A percentile compares a stretch with the other conserved stretches of the same genome.
phyloP scores from a whole-genome alignment of 2,329 filamentous ascomycete genomes.

The Penicillium occitanis region DNA sequence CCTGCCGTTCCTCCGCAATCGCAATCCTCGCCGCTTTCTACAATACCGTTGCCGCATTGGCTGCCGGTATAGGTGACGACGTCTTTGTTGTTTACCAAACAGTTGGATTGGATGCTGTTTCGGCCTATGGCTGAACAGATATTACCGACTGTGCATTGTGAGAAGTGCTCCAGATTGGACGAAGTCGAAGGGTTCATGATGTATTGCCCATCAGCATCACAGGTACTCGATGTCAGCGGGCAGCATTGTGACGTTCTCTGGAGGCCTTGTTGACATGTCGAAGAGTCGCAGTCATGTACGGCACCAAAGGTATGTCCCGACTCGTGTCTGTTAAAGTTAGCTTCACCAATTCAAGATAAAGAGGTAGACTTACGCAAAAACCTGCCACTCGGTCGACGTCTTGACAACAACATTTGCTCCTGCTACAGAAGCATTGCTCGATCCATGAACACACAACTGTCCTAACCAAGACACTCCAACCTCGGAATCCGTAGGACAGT shows the following conservation, averaged over 20 bases:
- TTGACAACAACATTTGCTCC: constrained; percentile 87
- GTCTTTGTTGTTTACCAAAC: constrained; percentile 81
- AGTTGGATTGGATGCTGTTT: constrained; percentile 72
- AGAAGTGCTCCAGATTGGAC: constrained; percentile 73
- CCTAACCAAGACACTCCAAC: constrained; percentile 93
- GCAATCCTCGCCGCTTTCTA: constrained; percentile 90
- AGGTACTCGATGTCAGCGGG: constrained; percentile 65
- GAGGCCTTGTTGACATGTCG: constrained; percentile 65
- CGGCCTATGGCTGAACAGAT: constrained; percentile 83
- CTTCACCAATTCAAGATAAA: not conserved
- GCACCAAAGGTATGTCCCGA: constrained; percentile 93
- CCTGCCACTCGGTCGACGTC: constrained; percentile 85
- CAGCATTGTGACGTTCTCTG: constrained; percentile 72
- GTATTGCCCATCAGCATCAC: constrained; percentile 74
- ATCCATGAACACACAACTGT: constrained; percentile 69
- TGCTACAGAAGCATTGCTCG: constrained; percentile 59
- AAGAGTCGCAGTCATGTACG: constrained; percentile 80
- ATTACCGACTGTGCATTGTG: constrained; percentile 85
- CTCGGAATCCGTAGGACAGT: constrained; percentile 75
- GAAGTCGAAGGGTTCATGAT: constrained; percentile 96
- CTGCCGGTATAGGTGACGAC: constrained; percentile 78
- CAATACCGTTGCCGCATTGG: constrained; percentile 95
- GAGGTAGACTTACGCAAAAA: constrained; percentile 63
- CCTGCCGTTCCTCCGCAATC: constrained; percentile 79
- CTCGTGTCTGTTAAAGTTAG: constrained; percentile 60